Percentiles rank a stretch among this genome's conserved stretches.
phyloP scores from a whole-genome alignment of 1,284 basidiomycete species.

The Sanghuangporus weigelae region DNA sequence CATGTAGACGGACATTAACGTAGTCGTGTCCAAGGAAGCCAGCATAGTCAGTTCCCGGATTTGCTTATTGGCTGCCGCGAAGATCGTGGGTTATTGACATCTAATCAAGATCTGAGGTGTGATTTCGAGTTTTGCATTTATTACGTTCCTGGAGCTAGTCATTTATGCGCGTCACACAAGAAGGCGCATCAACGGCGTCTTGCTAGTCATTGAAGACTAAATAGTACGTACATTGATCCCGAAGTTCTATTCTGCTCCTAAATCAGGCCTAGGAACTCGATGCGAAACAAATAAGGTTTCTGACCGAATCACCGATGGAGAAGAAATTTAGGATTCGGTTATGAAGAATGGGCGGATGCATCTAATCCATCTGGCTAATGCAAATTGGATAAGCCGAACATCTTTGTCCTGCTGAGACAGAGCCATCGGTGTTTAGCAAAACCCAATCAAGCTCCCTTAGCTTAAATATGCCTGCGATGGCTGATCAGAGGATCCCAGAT shows the following conservation, averaged over 20 bases:
- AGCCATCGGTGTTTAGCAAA: constrained; percentile 9
- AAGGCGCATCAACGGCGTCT: constrained; percentile 1
- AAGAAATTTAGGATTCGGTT: constrained; percentile 7
- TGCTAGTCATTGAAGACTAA: background rate
- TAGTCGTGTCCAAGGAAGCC: background rate
- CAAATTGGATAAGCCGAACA: constrained; percentile 9
- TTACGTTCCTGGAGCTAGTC: constrained; percentile 12
- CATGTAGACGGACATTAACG: background rate
- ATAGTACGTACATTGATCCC: constrained; percentile 8
- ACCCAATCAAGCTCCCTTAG: constrained; percentile 17
- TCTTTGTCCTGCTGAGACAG: constrained; percentile 1
- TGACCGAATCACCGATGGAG: constrained; percentile 6
- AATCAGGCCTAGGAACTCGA: background rate
- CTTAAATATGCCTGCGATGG: constrained; percentile 15
- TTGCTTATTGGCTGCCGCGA: constrained; percentile 6
- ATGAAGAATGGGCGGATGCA: background rate
- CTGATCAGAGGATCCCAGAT: background rate
- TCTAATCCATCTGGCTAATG: background rate
- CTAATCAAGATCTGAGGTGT: constrained; percentile 2
- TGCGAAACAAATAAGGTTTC: constrained; percentile 12
- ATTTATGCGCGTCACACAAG: background rate
- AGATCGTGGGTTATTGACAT: constrained; percentile 1
- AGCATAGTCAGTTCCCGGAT: background rate
- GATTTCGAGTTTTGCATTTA: background rate
- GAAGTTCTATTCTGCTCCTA: constrained; percentile 12